These are phyloP conservation scores for Colletotrichum sp. DNA, from an alignment of 2,329 filamentous ascomycete species.

Conservation along the genomic window DNA sequence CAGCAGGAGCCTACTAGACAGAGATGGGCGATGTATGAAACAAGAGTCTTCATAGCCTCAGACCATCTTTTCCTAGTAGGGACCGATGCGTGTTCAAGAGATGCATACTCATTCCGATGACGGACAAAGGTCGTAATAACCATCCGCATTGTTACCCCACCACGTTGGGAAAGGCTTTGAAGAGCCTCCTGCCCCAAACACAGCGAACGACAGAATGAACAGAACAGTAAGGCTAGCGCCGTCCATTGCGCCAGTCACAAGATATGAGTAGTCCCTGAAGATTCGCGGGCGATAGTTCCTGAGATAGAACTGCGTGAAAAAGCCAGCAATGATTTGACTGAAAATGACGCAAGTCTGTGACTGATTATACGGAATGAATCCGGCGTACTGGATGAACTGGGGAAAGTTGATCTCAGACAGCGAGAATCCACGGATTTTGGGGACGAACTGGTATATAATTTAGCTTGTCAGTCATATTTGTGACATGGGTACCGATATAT, in stretches of 20 bases:
- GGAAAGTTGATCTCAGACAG: constrained; percentile 54
- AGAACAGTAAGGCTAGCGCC: constrained; percentile 52
- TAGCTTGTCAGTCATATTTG: neutral
- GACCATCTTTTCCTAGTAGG: neutral
- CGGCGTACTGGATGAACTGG: constrained; percentile 59
- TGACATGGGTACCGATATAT: neutral
- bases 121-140: constrained; percentile 55
- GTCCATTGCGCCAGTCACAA: constrained; percentile 58
- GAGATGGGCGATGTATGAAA: neutral
- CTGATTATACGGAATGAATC: constrained; percentile 59
- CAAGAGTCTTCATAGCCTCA: neutral
- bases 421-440: constrained; percentile 47
- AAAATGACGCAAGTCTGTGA: constrained; percentile 61
- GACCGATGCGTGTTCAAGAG: neutral
- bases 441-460: constrained; percentile 42
- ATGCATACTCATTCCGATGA: neutral
- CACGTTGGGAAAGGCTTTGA: constrained; percentile 52
- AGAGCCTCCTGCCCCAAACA: constrained; percentile 55
- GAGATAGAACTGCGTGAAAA: constrained; percentile 57
- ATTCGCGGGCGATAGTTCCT: constrained; percentile 56
- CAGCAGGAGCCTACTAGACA: neutral
- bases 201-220: constrained; percentile 61
- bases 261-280: constrained; percentile 59
- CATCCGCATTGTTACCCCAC: constrained; percentile 59
- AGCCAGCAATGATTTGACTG: constrained; percentile 48